phyloP scores from a whole-genome alignment of 2,329 filamentous ascomycete species.

The Fusarium citri region DNA sequence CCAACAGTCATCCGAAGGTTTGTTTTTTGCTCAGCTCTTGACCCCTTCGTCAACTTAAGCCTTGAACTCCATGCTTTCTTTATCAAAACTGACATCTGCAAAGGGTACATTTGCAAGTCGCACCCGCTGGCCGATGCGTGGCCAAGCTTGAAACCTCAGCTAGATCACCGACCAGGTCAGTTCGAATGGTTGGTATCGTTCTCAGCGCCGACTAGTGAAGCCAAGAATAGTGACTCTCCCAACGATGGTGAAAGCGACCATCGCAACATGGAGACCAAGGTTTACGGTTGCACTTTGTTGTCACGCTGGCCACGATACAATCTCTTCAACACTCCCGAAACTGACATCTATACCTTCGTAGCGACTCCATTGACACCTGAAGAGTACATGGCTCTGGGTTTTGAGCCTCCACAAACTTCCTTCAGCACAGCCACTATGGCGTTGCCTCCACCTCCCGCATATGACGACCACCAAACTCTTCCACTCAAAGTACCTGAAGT shows the following conservation, averaged over 20 bases:
- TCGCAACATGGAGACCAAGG: conserved; percentile 44
- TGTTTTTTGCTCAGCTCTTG: conserved; percentile 4
- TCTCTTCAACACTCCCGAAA: conserved; percentile 36
- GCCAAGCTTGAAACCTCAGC: conserved; percentile 50
- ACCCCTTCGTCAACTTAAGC: background rate
- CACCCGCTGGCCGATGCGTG: conserved; percentile 46
- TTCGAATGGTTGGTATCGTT: conserved; percentile 63
- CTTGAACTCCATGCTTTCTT: background rate
- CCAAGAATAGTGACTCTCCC: conserved; percentile 30
- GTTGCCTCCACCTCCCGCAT: conserved; percentile 42
- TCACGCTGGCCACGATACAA: conserved; percentile 49
- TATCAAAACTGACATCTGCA: conserved; percentile 27
- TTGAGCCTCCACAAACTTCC: conserved; percentile 29
- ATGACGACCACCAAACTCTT: conserved; percentile 34
- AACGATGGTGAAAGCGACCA: conserved; percentile 20
- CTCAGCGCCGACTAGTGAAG: conserved; percentile 46
- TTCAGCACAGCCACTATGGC: conserved; percentile 40
- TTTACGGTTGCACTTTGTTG: conserved; percentile 67
- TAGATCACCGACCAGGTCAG: conserved; percentile 60
- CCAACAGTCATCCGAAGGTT: conserved; percentile 28
- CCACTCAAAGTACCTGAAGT: conserved; percentile 49
- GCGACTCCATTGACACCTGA: conserved; percentile 56
- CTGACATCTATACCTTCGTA: conserved; percentile 60
- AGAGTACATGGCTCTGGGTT: conserved; percentile 31
- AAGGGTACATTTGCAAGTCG: conserved; percentile 18